phyloP scores from a whole-genome alignment of 2,329 filamentous ascomycete genomes.

The Trichoderma polysporum region DNA sequence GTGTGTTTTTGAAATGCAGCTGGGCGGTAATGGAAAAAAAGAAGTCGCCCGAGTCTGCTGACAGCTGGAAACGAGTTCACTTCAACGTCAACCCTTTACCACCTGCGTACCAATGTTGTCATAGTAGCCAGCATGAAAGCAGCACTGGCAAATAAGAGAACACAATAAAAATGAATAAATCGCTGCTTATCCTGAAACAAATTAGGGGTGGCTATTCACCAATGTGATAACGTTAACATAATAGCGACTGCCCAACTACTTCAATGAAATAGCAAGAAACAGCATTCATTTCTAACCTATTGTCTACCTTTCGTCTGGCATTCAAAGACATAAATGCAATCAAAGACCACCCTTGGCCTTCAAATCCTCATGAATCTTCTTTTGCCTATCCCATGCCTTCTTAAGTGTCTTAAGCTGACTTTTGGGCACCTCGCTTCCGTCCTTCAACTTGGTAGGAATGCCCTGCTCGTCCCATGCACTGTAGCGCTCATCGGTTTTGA shows the following conservation, averaged over 20 bases:
- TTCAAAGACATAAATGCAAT: not conserved
- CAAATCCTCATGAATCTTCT: constrained; percentile 72
- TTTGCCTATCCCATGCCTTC: constrained; percentile 90
- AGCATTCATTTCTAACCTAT: not conserved
- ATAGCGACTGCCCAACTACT: not conserved
- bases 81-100: not conserved
- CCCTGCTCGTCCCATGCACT: constrained; percentile 81
- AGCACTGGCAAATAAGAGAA: not conserved
- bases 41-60: not conserved
- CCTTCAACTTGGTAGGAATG: constrained; percentile 72
- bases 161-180: not conserved
- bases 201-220: too few relatives aligned
- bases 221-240: not conserved
- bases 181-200: not conserved
- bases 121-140: not conserved
- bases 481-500: constrained; percentile 59
- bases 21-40: not conserved
- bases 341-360: constrained; percentile 34
- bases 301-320: not conserved
- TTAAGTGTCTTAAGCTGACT: constrained; percentile 75
- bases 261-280: not conserved
- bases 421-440: constrained; percentile 80
- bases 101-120: not conserved
- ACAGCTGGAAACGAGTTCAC: not conserved
- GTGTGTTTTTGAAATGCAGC: not conserved